These are phyloP conservation scores for Chrysoporthe deuterocubensis DNA, from an alignment of 2,329 filamentous ascomycete genomes.

Conservation along the genomic window DNA sequence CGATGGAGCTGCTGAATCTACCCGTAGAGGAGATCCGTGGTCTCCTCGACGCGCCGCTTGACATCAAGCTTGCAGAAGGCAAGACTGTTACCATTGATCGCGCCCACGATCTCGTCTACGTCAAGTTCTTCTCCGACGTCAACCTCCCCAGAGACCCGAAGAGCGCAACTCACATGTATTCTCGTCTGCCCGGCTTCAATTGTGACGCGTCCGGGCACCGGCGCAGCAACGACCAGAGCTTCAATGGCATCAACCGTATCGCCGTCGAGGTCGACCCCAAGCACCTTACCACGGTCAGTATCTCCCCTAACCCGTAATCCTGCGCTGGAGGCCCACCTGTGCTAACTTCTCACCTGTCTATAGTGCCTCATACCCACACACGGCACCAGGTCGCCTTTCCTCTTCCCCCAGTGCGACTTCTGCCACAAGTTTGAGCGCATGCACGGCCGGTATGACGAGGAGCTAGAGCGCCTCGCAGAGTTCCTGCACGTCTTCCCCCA, in stretches of 20 bases:
- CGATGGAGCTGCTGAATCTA: not conserved
- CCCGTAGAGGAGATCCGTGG: not conserved
- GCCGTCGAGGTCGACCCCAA: not conserved
- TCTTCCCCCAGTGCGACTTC: not conserved
- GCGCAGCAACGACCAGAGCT: not conserved
- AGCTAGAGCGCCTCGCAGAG: not conserved
- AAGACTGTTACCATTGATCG: not conserved
- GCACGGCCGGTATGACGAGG: not conserved
- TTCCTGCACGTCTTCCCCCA: not conserved
- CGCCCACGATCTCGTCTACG: not conserved
- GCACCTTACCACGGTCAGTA: not conserved
- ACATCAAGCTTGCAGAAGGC: not conserved
- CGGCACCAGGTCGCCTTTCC: not conserved
- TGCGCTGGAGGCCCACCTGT: not conserved
- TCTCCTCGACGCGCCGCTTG: not conserved
- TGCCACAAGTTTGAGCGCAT: not conserved
- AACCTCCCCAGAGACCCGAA: not conserved
- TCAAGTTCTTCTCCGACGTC: not conserved
- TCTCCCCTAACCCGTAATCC: not conserved
- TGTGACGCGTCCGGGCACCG: not conserved
- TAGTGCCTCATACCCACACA: not conserved
- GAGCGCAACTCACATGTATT: not conserved
- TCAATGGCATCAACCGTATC: not conserved
- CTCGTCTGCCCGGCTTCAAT: not conserved
- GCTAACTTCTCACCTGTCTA: not conserved